phyloP scores from a whole-genome alignment of 2,329 filamentous ascomycete species.

The Epichloe gansuensis region DNA sequence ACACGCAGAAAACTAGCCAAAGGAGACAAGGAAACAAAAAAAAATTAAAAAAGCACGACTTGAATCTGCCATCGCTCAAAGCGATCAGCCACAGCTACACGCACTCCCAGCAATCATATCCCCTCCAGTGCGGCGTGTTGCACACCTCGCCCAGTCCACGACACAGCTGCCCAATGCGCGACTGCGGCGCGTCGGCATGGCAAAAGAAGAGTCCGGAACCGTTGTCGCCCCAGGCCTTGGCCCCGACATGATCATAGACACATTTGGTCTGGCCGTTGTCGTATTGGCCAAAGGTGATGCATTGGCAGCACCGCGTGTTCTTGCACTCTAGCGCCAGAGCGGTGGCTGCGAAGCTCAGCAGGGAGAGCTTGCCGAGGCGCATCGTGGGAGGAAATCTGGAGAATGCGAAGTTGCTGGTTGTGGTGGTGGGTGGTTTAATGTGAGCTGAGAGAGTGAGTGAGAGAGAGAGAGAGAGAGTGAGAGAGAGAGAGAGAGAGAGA shows the following conservation, averaged over 20 bases:
- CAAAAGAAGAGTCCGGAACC: background rate
- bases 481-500: background rate
- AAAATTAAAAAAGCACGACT: too few species aligned
- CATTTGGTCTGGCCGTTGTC: background rate
- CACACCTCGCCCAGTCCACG: background rate
- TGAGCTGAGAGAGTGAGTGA: background rate
- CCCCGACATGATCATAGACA: background rate
- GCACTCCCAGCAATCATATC: background rate
- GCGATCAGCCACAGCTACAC: background rate
- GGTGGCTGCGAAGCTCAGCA: background rate
- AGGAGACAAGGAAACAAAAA: too few species aligned
- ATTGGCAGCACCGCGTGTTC: background rate
- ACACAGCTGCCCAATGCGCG: background rate
- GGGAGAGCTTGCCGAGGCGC: background rate
- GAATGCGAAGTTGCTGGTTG: background rate
- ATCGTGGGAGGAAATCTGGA: background rate
- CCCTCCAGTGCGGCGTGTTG: background rate
- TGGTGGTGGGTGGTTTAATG: background rate
- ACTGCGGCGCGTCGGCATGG: background rate
- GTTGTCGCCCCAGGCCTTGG: background rate
- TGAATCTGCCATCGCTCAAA: background rate
- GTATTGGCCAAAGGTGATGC: background rate
- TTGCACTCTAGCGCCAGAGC: background rate
- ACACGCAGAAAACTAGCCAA: too few species aligned
- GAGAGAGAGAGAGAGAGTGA: background rate